A percentile compares a stretch with the other conserved stretches of the same genome.
These are phyloP conservation scores for Fusarium citri DNA, from an alignment of 2,329 filamentous ascomycete genomes.

Conservation along the genomic window DNA sequence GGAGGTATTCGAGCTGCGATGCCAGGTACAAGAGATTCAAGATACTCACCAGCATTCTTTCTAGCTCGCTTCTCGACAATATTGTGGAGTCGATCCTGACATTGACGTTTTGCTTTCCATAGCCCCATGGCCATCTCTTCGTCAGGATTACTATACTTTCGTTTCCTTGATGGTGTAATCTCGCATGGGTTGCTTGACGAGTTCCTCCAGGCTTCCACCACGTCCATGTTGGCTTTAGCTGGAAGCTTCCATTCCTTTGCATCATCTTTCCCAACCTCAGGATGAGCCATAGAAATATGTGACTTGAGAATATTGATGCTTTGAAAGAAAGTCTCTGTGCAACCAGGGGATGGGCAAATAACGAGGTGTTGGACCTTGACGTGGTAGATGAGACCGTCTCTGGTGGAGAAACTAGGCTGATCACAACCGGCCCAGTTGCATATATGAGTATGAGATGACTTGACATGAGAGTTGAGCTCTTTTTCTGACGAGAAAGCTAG, in stretches of 20 bases:
- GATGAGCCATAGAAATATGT: constrained; percentile 54
- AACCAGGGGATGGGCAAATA: constrained; percentile 55
- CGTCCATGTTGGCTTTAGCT: neutral
- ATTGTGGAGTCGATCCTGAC: constrained; percentile 50
- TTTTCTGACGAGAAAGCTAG: constrained; percentile 40
- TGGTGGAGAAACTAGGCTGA: constrained; percentile 52
- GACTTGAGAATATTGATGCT: constrained; percentile 51
- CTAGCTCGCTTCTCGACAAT: constrained; percentile 52
- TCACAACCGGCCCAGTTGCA: constrained; percentile 57
- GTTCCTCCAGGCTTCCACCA: neutral
- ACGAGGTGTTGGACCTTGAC: constrained; percentile 59
- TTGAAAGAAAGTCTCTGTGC: constrained; percentile 53
- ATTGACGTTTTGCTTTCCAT: constrained; percentile 50
- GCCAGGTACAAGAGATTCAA: neutral
- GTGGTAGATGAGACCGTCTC: constrained; percentile 56
- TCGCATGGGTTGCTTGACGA: neutral
- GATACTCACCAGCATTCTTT: constrained; percentile 44
- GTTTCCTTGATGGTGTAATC: constrained; percentile 30
- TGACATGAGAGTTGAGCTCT: constrained; percentile 44
- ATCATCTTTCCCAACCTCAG: constrained; percentile 32
- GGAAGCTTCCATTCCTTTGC: constrained; percentile 47
- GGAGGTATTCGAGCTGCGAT: neutral
- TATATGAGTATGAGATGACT: constrained; percentile 47
- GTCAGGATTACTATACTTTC: constrained; percentile 15
- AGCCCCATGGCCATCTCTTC: neutral